Base-by-base conservation (phyloP, 768 basidiomycete species). In the Cyathus striatus region DNA sequence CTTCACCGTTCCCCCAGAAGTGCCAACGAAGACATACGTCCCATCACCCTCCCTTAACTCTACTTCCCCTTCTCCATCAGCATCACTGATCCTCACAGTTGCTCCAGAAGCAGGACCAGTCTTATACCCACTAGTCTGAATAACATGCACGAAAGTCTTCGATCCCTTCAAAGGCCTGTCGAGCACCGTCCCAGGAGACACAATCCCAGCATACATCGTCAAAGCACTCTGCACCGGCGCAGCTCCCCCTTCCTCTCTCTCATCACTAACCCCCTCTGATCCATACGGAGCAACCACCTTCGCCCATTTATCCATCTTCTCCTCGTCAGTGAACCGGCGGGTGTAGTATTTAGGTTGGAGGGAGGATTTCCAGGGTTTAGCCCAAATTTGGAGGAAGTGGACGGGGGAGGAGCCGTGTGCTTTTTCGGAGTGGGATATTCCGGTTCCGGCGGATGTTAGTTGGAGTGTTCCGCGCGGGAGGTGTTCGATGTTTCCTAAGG, bases 401-500 rank as follows among this genome's bases (percentile, higher is more conserved):
- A 72, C 74, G 39, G 62, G 63, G 27, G 59, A 59, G 25, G 54
- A 37, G 16, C 73, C 72, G 43, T 73, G 54, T 1, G 70, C 62
- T 35, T 74, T 73, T 57, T 78, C 75, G 23, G 83, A 84, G 61
- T 97, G 94, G 0, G 81, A 73, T 53, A 97, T 95, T 3, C 95
- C 95, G 0, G 86, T 93, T 6, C 94, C 94, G 0, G 94, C 82
- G 1, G 86, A 90, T 2, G 93, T 93, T 66, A 96, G 79, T 61
- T 97, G 94, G 23, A 97, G 52, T 52, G 91, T 86, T 1, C 95
- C 95, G 14, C 91, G 81, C 58, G 83, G 82, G 57, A 97, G 78
- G 45, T 93, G 72, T 60, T 98, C 95, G 42, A 76, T 75, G 65
- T 95, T 95, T 26, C 85, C 84, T 86, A 96, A 89, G 5, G 84